Evolutionary conservation across 2,329 filamentous ascomycete species (phyloP).

Genomic region (Hirsutella rhossiliensis): DNA sequence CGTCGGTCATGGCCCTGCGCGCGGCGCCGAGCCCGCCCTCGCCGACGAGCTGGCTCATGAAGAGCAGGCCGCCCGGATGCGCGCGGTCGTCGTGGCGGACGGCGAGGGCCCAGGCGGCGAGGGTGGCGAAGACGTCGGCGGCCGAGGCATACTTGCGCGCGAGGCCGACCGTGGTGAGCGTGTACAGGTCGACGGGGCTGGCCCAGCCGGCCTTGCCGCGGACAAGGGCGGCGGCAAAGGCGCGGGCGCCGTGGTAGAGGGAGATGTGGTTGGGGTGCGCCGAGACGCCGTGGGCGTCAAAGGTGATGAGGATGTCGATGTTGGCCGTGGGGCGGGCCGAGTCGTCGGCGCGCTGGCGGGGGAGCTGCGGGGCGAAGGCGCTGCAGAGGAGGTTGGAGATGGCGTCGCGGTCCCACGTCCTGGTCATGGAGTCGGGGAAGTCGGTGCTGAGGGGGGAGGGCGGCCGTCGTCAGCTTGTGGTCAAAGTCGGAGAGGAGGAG

Average conservation of each 20-base stretch:
- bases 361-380: constrained; percentile 59
- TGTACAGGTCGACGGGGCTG: constrained; percentile 75
- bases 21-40: constrained; percentile 42
- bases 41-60: constrained; percentile 57
- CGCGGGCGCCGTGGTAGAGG: constrained; percentile 67
- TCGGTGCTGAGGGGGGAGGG: constrained; percentile 25
- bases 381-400: constrained; percentile 59
- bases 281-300: constrained; percentile 73
- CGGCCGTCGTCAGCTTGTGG: constrained; percentile 11
- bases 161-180: constrained; percentile 60
- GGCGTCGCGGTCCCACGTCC: constrained; percentile 58
- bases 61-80: constrained; percentile 51
- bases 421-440: constrained; percentile 85
- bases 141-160: constrained; percentile 72
- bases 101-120: constrained; percentile 41
- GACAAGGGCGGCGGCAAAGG: constrained; percentile 58
- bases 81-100: constrained; percentile 11
- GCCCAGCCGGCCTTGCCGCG: constrained; percentile 51
- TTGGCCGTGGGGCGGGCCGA: constrained; percentile 29
- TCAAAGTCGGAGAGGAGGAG: not conserved
- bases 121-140: constrained; percentile 62
- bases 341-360: constrained; percentile 19
- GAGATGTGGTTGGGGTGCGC: constrained; percentile 90
- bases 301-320: constrained; percentile 81
- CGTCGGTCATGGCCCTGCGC: constrained; percentile 76